A percentile compares a stretch with the other conserved stretches of the same genome.
Conservation (phyloP, 179 eudicot species). For the Silene vulgaris region DNA sequence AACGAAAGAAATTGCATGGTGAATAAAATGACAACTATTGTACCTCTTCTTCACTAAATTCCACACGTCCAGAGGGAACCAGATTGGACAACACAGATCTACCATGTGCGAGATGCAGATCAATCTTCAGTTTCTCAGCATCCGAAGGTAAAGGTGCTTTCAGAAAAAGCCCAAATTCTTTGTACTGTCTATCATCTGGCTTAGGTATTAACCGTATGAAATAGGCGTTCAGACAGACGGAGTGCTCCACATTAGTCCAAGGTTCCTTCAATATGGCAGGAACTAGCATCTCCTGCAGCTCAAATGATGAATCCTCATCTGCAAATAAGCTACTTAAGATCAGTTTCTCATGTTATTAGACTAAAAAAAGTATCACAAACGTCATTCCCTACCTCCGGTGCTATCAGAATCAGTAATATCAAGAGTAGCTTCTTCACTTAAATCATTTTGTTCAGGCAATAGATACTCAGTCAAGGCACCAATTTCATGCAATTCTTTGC, state of each 20-base stretch:
- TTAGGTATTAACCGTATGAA: conserved; percentile 58
- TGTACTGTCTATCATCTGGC: conserved; percentile 73
- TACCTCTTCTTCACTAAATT: conserved; percentile 67
- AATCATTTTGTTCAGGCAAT: conserved; percentile 68
- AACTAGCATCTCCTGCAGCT: conserved; percentile 86
- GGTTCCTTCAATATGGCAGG: conserved; percentile 63
- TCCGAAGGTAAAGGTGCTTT: conserved; percentile 63
- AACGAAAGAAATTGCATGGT: neutral
- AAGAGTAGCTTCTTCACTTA: conserved; percentile 31
- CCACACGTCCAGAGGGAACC: conserved; percentile 48
- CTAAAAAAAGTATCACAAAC: conserved; percentile 1
- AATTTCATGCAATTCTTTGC: conserved; percentile 73
- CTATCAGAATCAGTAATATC: conserved; percentile 57
- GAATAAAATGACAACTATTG: conserved; percentile 1
- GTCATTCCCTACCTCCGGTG: conserved; percentile 47
- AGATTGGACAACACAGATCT: conserved; percentile 63
- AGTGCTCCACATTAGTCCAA: conserved; percentile 40
- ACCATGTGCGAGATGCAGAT: conserved; percentile 73
- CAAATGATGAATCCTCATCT: conserved; percentile 63
- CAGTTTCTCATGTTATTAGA: conserved; percentile 14
- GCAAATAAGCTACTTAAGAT: conserved; percentile 29
- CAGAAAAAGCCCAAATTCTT: conserved; percentile 67
- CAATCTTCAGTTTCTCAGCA: conserved; percentile 64
- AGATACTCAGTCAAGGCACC: conserved; percentile 85
- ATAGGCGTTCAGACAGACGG: conserved; percentile 55